A percentile compares a stretch with the other conserved stretches of the same genome.
phyloP scores from a whole-genome alignment of 2,329 filamentous ascomycete species.

The Aspergillus sp. region DNA sequence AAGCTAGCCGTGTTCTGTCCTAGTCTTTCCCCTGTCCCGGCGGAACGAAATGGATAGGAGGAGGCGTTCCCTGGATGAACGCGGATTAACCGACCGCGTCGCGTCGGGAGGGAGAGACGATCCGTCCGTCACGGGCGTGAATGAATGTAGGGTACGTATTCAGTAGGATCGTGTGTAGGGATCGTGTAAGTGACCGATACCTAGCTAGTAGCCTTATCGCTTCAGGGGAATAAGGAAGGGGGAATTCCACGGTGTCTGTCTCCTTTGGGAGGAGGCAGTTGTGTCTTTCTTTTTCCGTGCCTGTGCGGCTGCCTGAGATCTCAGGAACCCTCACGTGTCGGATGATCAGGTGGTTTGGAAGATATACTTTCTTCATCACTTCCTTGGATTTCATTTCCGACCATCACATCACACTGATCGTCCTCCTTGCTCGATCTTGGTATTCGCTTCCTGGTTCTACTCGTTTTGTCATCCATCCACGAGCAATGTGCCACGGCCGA shows the following conservation, averaged over 20 bases:
- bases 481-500: background rate
- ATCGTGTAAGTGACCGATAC: background rate
- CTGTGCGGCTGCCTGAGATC: background rate
- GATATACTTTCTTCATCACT: background rate
- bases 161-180: background rate
- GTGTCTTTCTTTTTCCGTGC: background rate
- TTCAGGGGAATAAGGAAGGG: background rate
- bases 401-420: background rate
- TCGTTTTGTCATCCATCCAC: background rate
- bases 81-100: background rate
- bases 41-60: background rate
- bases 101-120: background rate
- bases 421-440: background rate
- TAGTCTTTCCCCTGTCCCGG: background rate
- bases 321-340: slow-evolving; percentile 2
- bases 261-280: too few species aligned
- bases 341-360: background rate
- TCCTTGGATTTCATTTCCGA: background rate
- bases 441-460: background rate
- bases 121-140: background rate
- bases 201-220: background rate
- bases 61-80: background rate
- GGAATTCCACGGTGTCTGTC: background rate
- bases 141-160: background rate
- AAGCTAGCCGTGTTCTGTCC: background rate